A percentile compares a stretch with the other conserved stretches of the same genome.
phyloP scores from a whole-genome alignment of 495 filamentous ascomycete genomes.

The Evernia prunastri region DNA sequence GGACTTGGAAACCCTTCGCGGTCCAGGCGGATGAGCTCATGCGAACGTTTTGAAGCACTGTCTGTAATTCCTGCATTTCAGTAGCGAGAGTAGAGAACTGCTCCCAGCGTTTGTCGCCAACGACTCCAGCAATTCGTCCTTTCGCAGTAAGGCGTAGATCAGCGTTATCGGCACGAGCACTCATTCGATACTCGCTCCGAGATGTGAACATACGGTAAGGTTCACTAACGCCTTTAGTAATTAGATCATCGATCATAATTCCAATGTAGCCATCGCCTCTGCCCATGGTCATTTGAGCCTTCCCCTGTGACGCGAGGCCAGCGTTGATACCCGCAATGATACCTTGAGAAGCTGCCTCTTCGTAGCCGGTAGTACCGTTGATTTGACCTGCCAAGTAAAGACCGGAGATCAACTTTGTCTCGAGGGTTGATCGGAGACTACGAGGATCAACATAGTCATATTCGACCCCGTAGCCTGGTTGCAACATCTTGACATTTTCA shows the following conservation, averaged over 20 bases:
- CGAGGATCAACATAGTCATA: constrained; percentile 98
- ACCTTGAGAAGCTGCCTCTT: constrained; percentile 92
- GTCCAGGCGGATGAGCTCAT: constrained; percentile 58
- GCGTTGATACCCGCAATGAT: constrained; percentile 91
- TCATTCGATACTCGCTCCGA: constrained; percentile 91
- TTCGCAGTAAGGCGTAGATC: constrained; percentile 77
- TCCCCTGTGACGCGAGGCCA: constrained; percentile 64
- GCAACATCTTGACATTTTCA: constrained; percentile 87
- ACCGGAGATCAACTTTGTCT: constrained; percentile 86
- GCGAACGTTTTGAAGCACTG: constrained; percentile 48
- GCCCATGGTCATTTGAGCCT: constrained; percentile 58
- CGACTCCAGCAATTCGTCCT: constrained; percentile 70
- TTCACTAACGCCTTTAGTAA: constrained; percentile 95
- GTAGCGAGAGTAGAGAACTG: constrained; percentile 54
- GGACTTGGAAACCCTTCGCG: constrained; percentile 58
- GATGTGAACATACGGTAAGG: constrained; percentile 99
- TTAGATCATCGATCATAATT: constrained; percentile 97
- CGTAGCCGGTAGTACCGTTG: constrained; percentile 96
- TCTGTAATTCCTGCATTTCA: constrained; percentile 58
- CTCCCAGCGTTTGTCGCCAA: constrained; percentile 71
- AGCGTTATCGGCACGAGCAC: constrained; percentile 85
- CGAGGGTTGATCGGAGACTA: constrained; percentile 74
- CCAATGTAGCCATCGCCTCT: constrained; percentile 92
- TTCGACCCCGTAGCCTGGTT: constrained; percentile 94
- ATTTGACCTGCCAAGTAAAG: constrained; percentile 95